phyloP scores from a whole-genome alignment of 2,329 filamentous ascomycete species.

The Aspergillus fijiensis region DNA sequence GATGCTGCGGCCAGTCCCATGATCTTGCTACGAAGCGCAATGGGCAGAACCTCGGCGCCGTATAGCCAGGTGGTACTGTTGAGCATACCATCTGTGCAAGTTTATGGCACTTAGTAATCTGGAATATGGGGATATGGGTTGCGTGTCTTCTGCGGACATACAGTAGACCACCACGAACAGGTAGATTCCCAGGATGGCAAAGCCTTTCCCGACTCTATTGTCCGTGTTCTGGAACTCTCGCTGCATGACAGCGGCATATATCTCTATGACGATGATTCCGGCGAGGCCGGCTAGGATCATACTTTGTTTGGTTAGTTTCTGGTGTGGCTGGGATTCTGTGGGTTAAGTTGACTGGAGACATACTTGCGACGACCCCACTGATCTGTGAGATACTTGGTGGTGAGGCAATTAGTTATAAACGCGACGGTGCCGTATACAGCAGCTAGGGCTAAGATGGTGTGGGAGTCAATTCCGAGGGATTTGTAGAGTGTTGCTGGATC shows the following conservation, averaged over 20 bases:
- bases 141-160: constrained; percentile 27
- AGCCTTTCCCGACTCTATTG: constrained; percentile 58
- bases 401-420: constrained; percentile 53
- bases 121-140: constrained; percentile 1
- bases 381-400: constrained; percentile 55
- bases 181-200: constrained; percentile 60
- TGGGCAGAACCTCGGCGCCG: constrained; percentile 56
- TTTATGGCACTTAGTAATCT: too few species aligned
- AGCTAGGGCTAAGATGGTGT: constrained; percentile 54
- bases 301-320: constrained; percentile 26
- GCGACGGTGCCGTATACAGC: constrained; percentile 56
- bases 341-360: constrained; percentile 2
- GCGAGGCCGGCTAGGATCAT: constrained; percentile 57
- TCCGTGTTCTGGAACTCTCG: constrained; percentile 55
- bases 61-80: constrained; percentile 58
- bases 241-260: constrained; percentile 62
- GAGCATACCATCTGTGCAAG: constrained; percentile 48
- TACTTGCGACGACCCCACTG: constrained; percentile 60
- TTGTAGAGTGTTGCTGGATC: constrained; percentile 53
- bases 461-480: constrained; percentile 52
- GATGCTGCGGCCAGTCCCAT: constrained; percentile 56
- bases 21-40: constrained; percentile 54
- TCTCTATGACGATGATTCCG: constrained; percentile 56
- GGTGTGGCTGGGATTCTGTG: neutral
- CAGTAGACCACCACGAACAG: constrained; percentile 58